These are phyloP conservation scores for Suillus subluteus DNA, from an alignment of 768 basidiomycete genomes.

Conservation along the genomic window DNA sequence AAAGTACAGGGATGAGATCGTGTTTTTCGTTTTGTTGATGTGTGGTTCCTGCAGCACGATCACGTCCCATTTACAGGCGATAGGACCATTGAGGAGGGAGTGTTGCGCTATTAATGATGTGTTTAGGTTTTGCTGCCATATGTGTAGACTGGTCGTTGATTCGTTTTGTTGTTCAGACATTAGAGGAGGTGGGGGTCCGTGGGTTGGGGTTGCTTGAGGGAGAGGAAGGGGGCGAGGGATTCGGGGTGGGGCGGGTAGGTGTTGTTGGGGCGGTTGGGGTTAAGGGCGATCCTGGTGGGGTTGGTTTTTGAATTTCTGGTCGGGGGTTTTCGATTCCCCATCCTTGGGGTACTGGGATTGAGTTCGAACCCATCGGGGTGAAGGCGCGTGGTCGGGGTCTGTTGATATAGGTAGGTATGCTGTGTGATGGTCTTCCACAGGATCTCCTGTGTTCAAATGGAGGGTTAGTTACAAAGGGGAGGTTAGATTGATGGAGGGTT, in stretches of 20 bases:
- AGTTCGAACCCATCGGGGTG: neutral
- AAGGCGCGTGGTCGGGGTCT: neutral
- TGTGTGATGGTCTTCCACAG: neutral
- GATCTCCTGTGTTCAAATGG: neutral
- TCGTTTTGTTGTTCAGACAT: neutral
- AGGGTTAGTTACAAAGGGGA: neutral
- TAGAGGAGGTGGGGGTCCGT: neutral
- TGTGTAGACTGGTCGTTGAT: neutral
- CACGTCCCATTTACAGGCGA: conserved; percentile 29
- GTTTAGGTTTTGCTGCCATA: too few relatives aligned
- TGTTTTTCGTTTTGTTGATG: neutral
- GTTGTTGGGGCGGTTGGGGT: too few relatives aligned
- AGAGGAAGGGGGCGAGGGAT: too few relatives aligned
- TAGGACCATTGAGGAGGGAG: neutral
- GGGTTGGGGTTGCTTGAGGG: neutral
- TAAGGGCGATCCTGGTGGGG: too few relatives aligned
- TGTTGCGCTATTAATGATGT: accelerated
- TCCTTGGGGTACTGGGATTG: neutral
- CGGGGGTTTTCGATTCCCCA: neutral
- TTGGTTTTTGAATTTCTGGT: neutral
- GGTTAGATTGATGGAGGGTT: neutral
- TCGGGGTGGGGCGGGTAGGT: too few relatives aligned
- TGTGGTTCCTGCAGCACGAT: conserved; percentile 30
- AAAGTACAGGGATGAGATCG: neutral
- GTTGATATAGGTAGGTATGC: neutral